Evolutionary conservation across 2,329 filamentous ascomycete genomes (phyloP), one percentile per base, ranked within the genome.

Genomic region (Neofusicoccum parvum): DNA sequence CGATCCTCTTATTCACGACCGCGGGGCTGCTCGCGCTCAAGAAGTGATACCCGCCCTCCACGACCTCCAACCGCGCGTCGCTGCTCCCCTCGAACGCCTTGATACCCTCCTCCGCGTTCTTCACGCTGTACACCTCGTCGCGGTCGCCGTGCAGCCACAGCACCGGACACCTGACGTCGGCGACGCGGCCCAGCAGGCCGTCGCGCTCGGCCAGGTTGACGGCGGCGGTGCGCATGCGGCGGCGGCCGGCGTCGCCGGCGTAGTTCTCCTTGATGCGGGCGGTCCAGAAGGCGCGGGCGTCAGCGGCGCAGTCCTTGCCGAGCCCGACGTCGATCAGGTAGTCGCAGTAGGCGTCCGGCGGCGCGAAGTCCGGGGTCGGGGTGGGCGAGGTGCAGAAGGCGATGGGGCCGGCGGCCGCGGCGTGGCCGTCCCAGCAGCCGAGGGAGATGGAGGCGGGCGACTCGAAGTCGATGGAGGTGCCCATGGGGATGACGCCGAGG

Each of bases 381-480:
- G 69, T 66, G 4, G 69, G 73, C 32, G 72, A 79, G 3, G 79
- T 79, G 82, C 79, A 48, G 72, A 76, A 2, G 72, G 68, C 0
- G 70, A 73, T 3, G 81, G 70, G 11, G 74, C 71, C 0, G 71
- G 70, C 1, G 72, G 70, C 3, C 75, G 77, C 66, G 27, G 56
- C 41, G 23, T n/a, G 56, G 56, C 56, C 56, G 56, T 85, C 76
- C 83, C 83, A 86, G 74, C 83, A 85, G 5, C 81, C 79, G 2
- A 83, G 73, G 5, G 71, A 67, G 23, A 80, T 78, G 14, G 78
- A 80, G 15, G 78, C 75, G 15, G 77, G 70, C 36, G 79, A 81
- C 68, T 86, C 83, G 64, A 73, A 79, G 72, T 85, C 83, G 72
- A 86, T 75, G 0, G 82, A 85, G 3, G 83, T 84, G 17, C 83